Base-by-base conservation (phyloP, 306 rosid genomes). In the Herpetospermum pedunculosum region DNA sequence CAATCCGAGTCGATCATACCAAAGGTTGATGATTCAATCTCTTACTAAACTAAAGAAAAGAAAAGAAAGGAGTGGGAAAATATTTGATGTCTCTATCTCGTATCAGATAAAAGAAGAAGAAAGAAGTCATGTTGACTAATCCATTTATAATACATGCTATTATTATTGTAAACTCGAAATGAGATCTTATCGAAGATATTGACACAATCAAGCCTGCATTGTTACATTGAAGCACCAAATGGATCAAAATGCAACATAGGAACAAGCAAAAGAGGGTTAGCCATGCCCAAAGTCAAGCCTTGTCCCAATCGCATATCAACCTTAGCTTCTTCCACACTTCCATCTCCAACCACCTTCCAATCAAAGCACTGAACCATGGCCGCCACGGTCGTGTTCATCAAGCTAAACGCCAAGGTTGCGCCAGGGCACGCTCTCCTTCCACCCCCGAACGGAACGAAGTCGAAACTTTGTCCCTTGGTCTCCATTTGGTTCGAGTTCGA, bases 391-490 rank as follows among this genome's bases (percentile, higher is more conserved):
- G 65, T 54, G 21, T 55, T 73, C 15, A 54, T 37, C 50, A 73
- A 2, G 65, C 14, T 37, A 25, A 32, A 73, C 0, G 84, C 83
- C 63, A 88, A 76, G 5, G 77, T 80, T 2, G 82, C 21, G 0
- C 88, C 87, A 0, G 89, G 88, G 50, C 91, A 88, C 15, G 74
- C 79, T 60, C 94, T 83, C 59, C 89, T 88, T 3, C 91, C 94
- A 0, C 79, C 73, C 3, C 94, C 91, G 40, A 88, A 88, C 4
- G 89, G 88, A n/a, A 86, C 15, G 2, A 76, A 73, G 8, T 52
- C 58, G 37, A 80, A 86, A 49, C 82, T 76, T 0, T 83, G 85
- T 0, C 85, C 89, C 77, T 48, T 77, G 0, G 79, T 63, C 74
- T 19, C 74, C 62, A 1, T 35, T 62, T 10, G 44, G 10, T 40